Evolutionary conservation across 1,284 basidiomycete genomes (phyloP).

Genomic region (Ceratobasidium sp.): DNA sequence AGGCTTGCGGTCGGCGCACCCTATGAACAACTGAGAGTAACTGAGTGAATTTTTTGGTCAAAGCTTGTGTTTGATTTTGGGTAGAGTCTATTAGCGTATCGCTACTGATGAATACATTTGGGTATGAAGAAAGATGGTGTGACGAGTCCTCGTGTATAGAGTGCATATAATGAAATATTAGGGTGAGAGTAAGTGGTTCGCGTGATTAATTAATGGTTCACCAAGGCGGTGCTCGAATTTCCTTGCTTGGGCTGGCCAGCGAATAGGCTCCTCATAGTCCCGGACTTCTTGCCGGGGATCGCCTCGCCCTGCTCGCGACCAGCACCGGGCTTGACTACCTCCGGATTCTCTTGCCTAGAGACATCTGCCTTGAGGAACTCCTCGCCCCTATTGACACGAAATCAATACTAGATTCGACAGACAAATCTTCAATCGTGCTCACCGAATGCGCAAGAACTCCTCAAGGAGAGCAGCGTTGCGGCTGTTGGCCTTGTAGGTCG

Average conservation of each 20-base stretch:
- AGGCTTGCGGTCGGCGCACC: too few relatives aligned
- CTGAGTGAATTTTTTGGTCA: too few relatives aligned
- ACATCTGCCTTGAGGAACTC: slow-evolving; percentile 63
- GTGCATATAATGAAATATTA: neutral
- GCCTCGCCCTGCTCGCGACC: slow-evolving; percentile 57
- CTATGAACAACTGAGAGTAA: too few relatives aligned
- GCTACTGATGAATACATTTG: neutral
- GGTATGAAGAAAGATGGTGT: neutral
- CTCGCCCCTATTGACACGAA: slow-evolving; percentile 56
- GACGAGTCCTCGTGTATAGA: neutral
- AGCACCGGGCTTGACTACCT: slow-evolving; percentile 64
- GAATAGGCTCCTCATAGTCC: slow-evolving; percentile 35
- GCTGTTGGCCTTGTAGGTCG: slow-evolving; percentile 86
- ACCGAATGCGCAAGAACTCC: slow-evolving; percentile 72
- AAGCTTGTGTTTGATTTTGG: too few relatives aligned
- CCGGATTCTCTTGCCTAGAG: slow-evolving; percentile 52
- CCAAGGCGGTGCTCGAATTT: slow-evolving; percentile 6
- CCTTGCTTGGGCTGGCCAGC: slow-evolving; percentile 14
- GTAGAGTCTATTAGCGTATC: neutral
- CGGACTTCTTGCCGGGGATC: slow-evolving; percentile 16
- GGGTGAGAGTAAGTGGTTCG: neutral
- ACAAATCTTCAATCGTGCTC: neutral
- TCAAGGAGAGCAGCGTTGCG: slow-evolving; percentile 83
- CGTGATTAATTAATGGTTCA: neutral
- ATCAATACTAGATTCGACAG: neutral